Evolutionary conservation across 2,329 filamentous ascomycete species (phyloP).

Genomic region (Bipolaris oryzae): DNA sequence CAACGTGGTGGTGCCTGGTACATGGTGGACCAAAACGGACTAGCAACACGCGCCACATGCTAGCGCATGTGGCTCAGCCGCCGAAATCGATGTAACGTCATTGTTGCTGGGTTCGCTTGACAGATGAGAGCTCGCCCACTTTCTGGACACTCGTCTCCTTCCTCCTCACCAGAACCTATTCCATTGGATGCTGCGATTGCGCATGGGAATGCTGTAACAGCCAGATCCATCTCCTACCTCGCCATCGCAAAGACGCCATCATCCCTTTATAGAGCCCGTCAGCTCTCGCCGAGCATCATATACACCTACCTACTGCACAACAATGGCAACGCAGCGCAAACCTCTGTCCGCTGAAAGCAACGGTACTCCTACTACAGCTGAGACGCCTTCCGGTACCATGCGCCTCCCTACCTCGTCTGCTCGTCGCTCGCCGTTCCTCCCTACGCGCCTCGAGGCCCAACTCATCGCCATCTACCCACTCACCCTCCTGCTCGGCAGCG

Average conservation of each 20-base stretch:
- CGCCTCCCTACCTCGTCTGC: slow-evolving; percentile 31
- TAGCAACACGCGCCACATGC: slow-evolving; percentile 29
- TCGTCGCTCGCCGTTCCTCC: slow-evolving; percentile 65
- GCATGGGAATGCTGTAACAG: not conserved
- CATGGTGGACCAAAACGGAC: slow-evolving; percentile 13
- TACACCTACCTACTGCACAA: not conserved
- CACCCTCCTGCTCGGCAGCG: slow-evolving; percentile 78
- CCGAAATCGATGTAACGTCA: slow-evolving; percentile 29
- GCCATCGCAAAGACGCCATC: not conserved
- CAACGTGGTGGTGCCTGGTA: slow-evolving; percentile 1
- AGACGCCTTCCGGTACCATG: slow-evolving; percentile 33
- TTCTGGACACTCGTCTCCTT: not conserved
- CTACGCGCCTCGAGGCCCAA: slow-evolving; percentile 69
- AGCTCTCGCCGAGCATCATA: slow-evolving; percentile 3
- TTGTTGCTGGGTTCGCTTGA: slow-evolving; percentile 18
- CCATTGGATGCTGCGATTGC: not conserved
- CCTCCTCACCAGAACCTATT: not conserved
- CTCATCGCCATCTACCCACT: slow-evolving; percentile 74
- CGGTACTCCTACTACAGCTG: slow-evolving; percentile 28
- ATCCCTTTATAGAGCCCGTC: not conserved
- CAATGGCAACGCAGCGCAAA: slow-evolving; percentile 45
- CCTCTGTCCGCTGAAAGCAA: slow-evolving; percentile 21
- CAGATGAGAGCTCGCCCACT: slow-evolving; percentile 4
- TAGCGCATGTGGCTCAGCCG: slow-evolving; percentile 13
- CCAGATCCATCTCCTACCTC: not conserved